phyloP scores from a whole-genome alignment of 192 early-diverging fungal species.

The Backusella circina region DNA sequence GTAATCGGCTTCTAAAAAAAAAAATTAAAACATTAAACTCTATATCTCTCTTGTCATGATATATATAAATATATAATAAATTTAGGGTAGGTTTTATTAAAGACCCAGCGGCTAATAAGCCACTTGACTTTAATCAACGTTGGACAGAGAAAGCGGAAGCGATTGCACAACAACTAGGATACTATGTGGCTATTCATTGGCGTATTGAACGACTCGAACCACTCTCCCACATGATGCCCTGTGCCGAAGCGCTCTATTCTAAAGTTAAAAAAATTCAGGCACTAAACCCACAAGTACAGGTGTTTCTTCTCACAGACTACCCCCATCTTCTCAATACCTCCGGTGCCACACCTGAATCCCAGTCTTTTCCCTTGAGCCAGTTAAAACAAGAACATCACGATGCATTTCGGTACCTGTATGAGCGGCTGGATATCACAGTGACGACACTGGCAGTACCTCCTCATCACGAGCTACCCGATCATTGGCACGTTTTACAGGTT shows the following conservation, averaged over 20 bases:
- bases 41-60: background rate
- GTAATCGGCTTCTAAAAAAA: background rate
- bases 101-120: conserved; percentile 11
- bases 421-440: conserved; percentile 27
- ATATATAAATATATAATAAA: background rate
- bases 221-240: conserved; percentile 19
- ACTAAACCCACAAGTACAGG: background rate
- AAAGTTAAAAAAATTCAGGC: conserved; percentile 9
- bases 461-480: conserved; percentile 12
- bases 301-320: conserved; percentile 39
- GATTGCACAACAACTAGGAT: conserved; percentile 20
- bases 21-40: background rate
- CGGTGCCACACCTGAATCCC: conserved; percentile 22
- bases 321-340: conserved; percentile 23
- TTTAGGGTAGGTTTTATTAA: conserved; percentile 21
- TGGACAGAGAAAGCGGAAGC: conserved; percentile 18
- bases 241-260: conserved; percentile 23
- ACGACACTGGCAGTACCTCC: conserved; percentile 12
- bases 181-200: conserved; percentile 40
- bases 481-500: conserved; percentile 30
- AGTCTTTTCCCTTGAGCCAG: conserved; percentile 22
- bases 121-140: conserved; percentile 8
- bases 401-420: conserved; percentile 24
- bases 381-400: conserved; percentile 25
- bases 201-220: conserved; percentile 27